Evolutionary conservation across 345 rosid species (phyloP).

Genomic region (Pelargonium nanum): DNA sequence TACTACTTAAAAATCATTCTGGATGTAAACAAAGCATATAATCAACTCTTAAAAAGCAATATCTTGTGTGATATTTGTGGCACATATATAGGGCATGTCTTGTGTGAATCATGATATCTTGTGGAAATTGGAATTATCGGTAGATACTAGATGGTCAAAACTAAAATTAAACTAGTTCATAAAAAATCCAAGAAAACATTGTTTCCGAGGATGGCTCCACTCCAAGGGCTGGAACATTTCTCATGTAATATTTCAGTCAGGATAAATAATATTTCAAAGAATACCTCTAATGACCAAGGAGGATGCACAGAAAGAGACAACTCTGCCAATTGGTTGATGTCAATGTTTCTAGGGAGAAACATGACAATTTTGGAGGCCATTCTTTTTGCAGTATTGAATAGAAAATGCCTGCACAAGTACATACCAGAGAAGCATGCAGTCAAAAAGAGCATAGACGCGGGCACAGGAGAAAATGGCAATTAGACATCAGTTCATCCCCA

Average conservation of each 20-base stretch:
- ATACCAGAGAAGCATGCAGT: slow-evolving; percentile 9
- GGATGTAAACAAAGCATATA: too few species aligned
- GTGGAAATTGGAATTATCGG: not conserved
- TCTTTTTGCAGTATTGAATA: slow-evolving; percentile 53
- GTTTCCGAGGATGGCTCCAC: not conserved
- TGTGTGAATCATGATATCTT: too few species aligned
- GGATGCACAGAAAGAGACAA: slow-evolving; percentile 49
- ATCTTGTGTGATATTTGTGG: too few species aligned
- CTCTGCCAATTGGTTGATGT: slow-evolving; percentile 78
- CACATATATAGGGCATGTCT: too few species aligned
- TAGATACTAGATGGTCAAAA: too few species aligned
- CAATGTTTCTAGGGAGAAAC: slow-evolving; percentile 83
- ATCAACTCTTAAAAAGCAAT: too few species aligned
- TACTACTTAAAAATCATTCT: not conserved
- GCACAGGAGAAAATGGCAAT: not conserved
- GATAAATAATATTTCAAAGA: not conserved
- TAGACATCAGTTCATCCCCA: not conserved
- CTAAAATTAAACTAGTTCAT: too few species aligned
- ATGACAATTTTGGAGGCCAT: slow-evolving; percentile 54
- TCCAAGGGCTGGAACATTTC: not conserved
- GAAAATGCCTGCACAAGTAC: slow-evolving; percentile 40
- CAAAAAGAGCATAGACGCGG: not conserved
- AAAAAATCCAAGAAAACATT: too few species aligned
- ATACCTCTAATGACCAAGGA: slow-evolving; percentile 70
- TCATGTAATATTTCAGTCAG: not conserved